These are phyloP conservation scores for Trichoderma asperelloides DNA, from an alignment of 495 filamentous ascomycete species.

Conservation along the genomic window DNA sequence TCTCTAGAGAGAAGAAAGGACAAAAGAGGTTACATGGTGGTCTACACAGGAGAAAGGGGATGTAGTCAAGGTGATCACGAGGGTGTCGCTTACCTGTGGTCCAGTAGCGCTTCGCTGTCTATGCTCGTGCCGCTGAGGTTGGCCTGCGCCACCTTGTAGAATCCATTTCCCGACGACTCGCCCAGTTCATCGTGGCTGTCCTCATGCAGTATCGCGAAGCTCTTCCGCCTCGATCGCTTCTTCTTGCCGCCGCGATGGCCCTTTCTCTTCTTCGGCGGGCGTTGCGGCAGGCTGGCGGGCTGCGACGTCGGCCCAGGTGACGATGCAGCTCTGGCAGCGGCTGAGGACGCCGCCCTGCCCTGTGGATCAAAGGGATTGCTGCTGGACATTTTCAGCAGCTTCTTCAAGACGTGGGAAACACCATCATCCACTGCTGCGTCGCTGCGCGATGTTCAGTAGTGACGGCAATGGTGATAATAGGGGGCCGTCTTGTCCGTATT, in stretches of 20 bases:
- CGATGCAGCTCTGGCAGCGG: neutral
- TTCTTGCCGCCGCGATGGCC: slow-evolving; percentile 47
- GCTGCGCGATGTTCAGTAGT: neutral
- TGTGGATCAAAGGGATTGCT: slow-evolving; percentile 6
- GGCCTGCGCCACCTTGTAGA: slow-evolving; percentile 48
- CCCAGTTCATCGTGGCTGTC: slow-evolving; percentile 26
- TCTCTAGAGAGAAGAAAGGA: slow-evolving; percentile 36
- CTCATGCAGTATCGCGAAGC: slow-evolving; percentile 47
- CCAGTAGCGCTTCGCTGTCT: slow-evolving; percentile 70
- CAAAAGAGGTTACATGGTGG: neutral
- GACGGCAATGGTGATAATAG: neutral
- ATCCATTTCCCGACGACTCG: slow-evolving; percentile 28
- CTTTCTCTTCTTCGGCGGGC: slow-evolving; percentile 23
- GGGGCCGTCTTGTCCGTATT: neutral
- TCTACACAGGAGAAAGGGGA: neutral
- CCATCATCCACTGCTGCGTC: neutral
- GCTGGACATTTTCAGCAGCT: slow-evolving; percentile 5
- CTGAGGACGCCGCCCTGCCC: neutral
- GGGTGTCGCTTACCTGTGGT: slow-evolving; percentile 54
- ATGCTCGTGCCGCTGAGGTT: slow-evolving; percentile 72
- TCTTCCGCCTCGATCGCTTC: slow-evolving; percentile 53
- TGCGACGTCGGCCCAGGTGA: slow-evolving; percentile 2
- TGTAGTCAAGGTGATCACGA: slow-evolving; percentile 5
- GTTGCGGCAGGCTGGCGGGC: neutral
- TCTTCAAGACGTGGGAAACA: neutral